Percentiles rank a stretch among this genome's conserved stretches.
Evolutionary conservation across 2,329 filamentous ascomycete genomes (phyloP).

Genomic region (Trematosphaeria pertusa): DNA sequence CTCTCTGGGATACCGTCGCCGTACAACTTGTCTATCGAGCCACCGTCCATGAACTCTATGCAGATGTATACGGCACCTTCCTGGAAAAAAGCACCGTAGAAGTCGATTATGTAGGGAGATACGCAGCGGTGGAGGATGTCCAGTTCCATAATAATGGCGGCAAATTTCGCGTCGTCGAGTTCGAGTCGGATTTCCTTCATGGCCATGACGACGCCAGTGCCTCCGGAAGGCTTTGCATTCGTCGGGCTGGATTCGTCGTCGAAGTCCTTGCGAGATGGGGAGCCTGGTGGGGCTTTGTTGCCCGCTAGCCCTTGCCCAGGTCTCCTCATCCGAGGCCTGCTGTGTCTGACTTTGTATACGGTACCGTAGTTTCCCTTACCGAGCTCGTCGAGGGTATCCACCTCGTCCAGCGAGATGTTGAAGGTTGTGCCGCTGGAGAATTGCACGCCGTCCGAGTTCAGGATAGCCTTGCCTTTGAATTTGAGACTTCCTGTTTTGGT

Average conservation of each 20-base stretch:
- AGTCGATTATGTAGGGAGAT: conserved; percentile 97
- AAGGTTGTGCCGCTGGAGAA: conserved; percentile 91
- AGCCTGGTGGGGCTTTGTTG: conserved; percentile 56
- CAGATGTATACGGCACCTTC: conserved; percentile 99
- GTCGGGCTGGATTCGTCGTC: conserved; percentile 48
- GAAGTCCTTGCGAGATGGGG: conserved; percentile 40
- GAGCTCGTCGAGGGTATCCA: conserved; percentile 89
- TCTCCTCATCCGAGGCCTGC: conserved; percentile 69
- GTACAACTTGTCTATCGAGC: conserved; percentile 96
- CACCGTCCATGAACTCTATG: conserved; percentile 99
- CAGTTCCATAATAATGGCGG: conserved; percentile 95
- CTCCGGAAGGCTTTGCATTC: conserved; percentile 49
- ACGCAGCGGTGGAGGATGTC: conserved; percentile 95
- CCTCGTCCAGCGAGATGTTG: conserved; percentile 92
- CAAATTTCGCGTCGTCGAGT: conserved; percentile 94
- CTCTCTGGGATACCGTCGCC: conserved; percentile 87
- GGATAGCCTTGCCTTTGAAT: conserved; percentile 90
- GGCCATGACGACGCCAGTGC: conserved; percentile 86
- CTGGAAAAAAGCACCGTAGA: conserved; percentile 98
- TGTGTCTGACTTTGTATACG: conserved; percentile 94
- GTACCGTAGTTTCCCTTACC: conserved; percentile 99
- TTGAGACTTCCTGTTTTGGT: conserved; percentile 89
- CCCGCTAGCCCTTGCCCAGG: conserved; percentile 67
- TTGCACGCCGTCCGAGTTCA: conserved; percentile 88
- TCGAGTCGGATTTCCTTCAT: conserved; percentile 99